phyloP scores from a whole-genome alignment of 1,139 yeast genomes.

The Blastobotrys malaysiensis region DNA sequence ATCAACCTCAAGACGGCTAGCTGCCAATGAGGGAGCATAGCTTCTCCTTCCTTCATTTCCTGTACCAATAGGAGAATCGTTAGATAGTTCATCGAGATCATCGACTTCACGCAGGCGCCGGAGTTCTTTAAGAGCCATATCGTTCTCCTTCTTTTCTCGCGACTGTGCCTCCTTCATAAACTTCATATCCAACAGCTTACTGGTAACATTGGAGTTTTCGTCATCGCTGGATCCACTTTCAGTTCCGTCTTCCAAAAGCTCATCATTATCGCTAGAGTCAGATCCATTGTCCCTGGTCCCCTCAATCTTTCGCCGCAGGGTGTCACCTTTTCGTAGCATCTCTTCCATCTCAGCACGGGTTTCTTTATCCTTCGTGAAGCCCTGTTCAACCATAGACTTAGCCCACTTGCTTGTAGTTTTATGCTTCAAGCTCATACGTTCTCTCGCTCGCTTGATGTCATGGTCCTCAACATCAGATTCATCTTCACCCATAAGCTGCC shows the following conservation, averaged over 20 bases:
- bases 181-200: constrained; percentile 89
- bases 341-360: constrained; percentile 89
- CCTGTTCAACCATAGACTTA: constrained; percentile 80
- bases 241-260: constrained; percentile 41
- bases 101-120: constrained; percentile 41
- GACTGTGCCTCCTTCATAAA: constrained; percentile 88
- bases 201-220: constrained; percentile 49
- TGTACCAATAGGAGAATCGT: constrained; percentile 40
- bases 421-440: constrained; percentile 88
- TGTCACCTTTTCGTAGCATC: constrained; percentile 85
- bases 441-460: constrained; percentile 79
- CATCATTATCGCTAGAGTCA: constrained; percentile 47
- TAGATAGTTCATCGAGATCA: constrained; percentile 3
- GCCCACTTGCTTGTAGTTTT: constrained; percentile 86
- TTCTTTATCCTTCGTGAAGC: constrained; percentile 78
- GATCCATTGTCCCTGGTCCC: constrained; percentile 53
- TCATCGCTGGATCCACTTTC: constrained; percentile 37
- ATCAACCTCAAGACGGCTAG: constrained; percentile 29
- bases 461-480: constrained; percentile 52
- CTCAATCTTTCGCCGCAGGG: constrained; percentile 63
- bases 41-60: constrained; percentile 28
- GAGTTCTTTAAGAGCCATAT: constrained; percentile 42
- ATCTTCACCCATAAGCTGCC: constrained; percentile 53
- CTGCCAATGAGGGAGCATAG: background rate
- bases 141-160: constrained; percentile 42